Base-by-base conservation (phyloP, 176 grass and related monocot genomes). In the Phoenix roebelenii region DNA sequence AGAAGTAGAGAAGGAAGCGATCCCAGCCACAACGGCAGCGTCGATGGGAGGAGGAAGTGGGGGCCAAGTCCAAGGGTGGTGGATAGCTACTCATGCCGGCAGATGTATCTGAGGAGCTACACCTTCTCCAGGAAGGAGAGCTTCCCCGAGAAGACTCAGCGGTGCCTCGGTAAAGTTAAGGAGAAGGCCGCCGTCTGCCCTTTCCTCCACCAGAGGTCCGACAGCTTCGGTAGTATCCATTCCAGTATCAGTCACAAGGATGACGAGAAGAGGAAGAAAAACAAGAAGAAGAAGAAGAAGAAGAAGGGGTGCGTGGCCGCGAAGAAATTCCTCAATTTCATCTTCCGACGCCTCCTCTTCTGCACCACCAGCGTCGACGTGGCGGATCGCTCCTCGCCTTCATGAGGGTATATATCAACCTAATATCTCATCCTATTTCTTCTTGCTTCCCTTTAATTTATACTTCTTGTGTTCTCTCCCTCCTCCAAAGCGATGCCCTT, bases 91-190 rank as follows among this genome's bases (percentile, higher is more conserved):
- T 53, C 63, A 0, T 66, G 50, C 63, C 49, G 63, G 63, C 63
- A 66, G 50, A 23, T 53, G 23, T 66, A 66, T 17, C 63, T 66
- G 23, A 20, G 63, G 23, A 66, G 63, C 63, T 66, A 66, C 63
- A 52, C 23, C 63, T 66, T 66, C 63, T 26, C 63, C 15, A 66
- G 53, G 63, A 52, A 66, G 50, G 50, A 66, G 50, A 66, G 49
- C 10, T 48, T 28, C 49, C 15, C 50, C 5, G 23, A 52, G 63
- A 66, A 66, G 50, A 52, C 50, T 16, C 16, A 14, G 15, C 15
- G 63, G 50, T 29, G 50, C 49, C 6, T 53, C 50, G 15, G 50
- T 4, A 53, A 0, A 29, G 39, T 29, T 17, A 28, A 30, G 14
- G 24, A 16, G 58, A 60, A 25, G 58, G 58, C 58, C 25, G 58